A percentile compares a stretch with the other conserved stretches of the same genome.
Evolutionary conservation across 257 asterid species (phyloP).

Genomic region (Craterostigma plantagineum): DNA sequence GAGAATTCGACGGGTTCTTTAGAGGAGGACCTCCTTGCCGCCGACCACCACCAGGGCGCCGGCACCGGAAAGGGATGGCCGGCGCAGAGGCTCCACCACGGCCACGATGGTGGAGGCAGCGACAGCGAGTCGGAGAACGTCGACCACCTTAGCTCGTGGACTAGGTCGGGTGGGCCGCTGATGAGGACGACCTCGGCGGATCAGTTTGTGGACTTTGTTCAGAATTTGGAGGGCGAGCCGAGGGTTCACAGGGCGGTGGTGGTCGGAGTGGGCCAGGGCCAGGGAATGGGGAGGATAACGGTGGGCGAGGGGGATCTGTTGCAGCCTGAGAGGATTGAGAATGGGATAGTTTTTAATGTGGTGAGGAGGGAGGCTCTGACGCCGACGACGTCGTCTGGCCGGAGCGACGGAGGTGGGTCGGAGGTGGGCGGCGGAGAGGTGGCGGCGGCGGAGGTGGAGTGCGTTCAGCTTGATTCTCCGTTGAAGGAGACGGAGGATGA

Average conservation of each 20-base stretch:
- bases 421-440: conserved; percentile 20
- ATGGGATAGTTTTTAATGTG: conserved; percentile 65
- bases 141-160: conserved; percentile 60
- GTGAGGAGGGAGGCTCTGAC: too few species aligned
- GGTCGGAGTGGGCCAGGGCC: not conserved
- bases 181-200: conserved; percentile 93
- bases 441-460: too few species aligned
- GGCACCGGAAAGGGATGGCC: conserved; percentile 16
- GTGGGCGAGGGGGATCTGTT: conserved; percentile 65
- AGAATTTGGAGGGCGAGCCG: conserved; percentile 27
- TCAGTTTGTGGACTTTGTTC: conserved; percentile 55
- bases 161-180: conserved; percentile 85
- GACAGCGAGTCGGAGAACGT: conserved; percentile 66
- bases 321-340: conserved; percentile 56
- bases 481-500: conserved; percentile 39
- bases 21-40: conserved; percentile 46
- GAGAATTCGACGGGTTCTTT: conserved; percentile 84
- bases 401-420: conserved; percentile 52
- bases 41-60: conserved; percentile 28
- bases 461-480: conserved; percentile 39
- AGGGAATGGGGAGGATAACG: conserved; percentile 48
- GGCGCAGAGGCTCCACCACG: conserved; percentile 11
- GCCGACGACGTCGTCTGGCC: conserved; percentile 41
- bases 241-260: not conserved
- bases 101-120: conserved; percentile 42